These are phyloP conservation scores for Helianthus annuus DNA, from an alignment of 129 eudicot species.

Conservation along the genomic window DNA sequence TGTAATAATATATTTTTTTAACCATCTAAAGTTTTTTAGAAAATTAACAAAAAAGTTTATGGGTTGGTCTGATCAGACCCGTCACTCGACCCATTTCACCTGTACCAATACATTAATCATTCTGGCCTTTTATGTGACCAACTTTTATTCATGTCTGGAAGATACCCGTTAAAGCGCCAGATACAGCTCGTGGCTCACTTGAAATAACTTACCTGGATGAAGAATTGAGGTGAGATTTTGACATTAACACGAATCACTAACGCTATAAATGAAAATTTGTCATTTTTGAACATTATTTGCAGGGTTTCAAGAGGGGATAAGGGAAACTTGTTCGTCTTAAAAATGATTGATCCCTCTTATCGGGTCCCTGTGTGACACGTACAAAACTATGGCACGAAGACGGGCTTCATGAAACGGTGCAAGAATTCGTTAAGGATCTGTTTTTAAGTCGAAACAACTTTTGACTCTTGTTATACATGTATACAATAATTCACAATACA, in stretches of 20 bases:
- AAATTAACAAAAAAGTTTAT: not conserved
- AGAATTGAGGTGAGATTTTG: constrained; percentile 51
- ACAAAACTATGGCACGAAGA: not conserved
- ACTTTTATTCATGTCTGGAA: constrained; percentile 1
- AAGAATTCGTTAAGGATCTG: not conserved
- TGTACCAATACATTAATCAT: too few species aligned
- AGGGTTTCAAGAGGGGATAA: constrained; percentile 72
- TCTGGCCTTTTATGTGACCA: not conserved
- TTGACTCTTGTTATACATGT: not conserved
- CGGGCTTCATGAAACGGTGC: not conserved
- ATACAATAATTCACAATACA: not conserved
- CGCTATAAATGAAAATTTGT: not conserved
- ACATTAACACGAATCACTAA: not conserved
- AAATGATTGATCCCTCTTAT: constrained; percentile 68
- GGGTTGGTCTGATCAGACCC: not conserved
- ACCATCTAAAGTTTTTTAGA: not conserved
- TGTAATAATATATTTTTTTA: not conserved
- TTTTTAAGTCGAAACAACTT: not conserved
- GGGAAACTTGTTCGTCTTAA: constrained; percentile 65
- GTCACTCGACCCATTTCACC: too few species aligned
- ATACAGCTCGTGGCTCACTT: constrained; percentile 65
- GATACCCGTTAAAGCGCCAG: constrained; percentile 64
- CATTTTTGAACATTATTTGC: constrained; percentile 21
- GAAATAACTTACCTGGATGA: constrained; percentile 81
- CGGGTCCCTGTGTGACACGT: constrained; percentile 46